phyloP scores from a whole-genome alignment of 257 asterid genomes.

The Solanum peruvianum region DNA sequence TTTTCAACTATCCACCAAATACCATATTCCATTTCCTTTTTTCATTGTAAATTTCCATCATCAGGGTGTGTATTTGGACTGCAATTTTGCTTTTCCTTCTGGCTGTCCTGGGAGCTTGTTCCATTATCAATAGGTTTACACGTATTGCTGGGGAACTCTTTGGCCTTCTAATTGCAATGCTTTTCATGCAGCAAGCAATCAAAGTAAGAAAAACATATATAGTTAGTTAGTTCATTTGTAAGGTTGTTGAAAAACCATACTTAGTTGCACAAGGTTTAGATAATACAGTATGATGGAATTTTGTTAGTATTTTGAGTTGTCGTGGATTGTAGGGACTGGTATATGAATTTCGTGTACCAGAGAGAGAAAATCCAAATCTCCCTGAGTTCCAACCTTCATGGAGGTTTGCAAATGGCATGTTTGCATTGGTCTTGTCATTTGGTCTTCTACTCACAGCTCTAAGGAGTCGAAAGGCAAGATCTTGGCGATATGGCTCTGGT shows the following conservation, averaged over 20 bases:
- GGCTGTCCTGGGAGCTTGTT: conserved; percentile 46
- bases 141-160: conserved; percentile 17
- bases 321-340: conserved; percentile 27
- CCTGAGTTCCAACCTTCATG: conserved; percentile 21
- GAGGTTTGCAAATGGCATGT: conserved; percentile 46
- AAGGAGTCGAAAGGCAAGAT: conserved; percentile 34
- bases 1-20: background rate
- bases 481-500: conserved; percentile 54
- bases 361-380: conserved; percentile 26
- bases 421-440: conserved; percentile 28
- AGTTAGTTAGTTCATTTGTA: background rate
- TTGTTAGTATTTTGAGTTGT: background rate
- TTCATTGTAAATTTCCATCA: background rate
- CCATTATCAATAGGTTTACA: conserved; percentile 18
- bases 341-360: conserved; percentile 34
- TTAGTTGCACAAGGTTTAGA: background rate
- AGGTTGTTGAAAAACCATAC: background rate
- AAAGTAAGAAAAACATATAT: background rate
- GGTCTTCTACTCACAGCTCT: conserved; percentile 41
- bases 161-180: conserved; percentile 19
- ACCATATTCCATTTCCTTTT: background rate
- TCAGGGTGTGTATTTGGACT: conserved; percentile 63
- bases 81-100: conserved; percentile 39
- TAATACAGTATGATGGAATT: background rate
- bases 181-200: conserved; percentile 13